phyloP scores from a whole-genome alignment of 768 basidiomycete genomes.

The Saitozyma podzolica region DNA sequence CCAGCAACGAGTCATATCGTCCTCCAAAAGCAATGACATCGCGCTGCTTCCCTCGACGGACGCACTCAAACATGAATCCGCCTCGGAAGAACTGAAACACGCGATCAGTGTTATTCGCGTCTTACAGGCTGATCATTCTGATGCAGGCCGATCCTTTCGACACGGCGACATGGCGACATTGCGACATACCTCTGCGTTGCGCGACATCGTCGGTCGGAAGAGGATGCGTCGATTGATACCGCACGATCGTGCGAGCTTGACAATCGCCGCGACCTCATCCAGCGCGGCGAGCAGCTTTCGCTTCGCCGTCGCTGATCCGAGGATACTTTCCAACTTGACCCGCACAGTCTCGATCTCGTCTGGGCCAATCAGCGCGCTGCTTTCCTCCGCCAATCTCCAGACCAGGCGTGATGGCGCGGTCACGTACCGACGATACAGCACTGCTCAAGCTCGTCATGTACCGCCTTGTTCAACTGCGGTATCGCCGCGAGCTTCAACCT shows the following conservation, averaged over 20 bases:
- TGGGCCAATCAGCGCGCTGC: constrained; percentile 1
- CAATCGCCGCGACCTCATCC: constrained; percentile 30
- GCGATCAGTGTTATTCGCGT: background rate
- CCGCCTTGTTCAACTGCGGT: constrained; percentile 26
- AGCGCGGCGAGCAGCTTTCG: constrained; percentile 31
- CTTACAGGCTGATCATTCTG: no score
- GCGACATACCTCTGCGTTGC: constrained; percentile 37
- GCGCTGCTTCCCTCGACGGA: constrained; percentile 36
- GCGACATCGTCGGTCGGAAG: constrained; percentile 42
- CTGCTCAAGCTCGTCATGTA: constrained; percentile 47
- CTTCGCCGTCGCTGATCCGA: constrained; percentile 17
- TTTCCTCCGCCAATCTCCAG: background rate
- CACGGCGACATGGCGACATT: background rate
- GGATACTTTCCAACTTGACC: constrained; percentile 25
- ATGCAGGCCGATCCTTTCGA: background rate
- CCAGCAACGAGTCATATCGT: constrained; percentile 45
- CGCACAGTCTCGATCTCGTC: constrained; percentile 33
- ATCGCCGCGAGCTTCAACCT: constrained; percentile 14
- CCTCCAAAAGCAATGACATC: constrained; percentile 49
- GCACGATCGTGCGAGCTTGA: constrained; percentile 33
- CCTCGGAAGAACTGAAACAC: constrained; percentile 38
- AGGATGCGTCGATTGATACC: constrained; percentile 37
- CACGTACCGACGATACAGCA: constrained; percentile 37
- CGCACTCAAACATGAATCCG: constrained; percentile 52
- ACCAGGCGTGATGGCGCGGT: background rate